Conservation (phyloP, 345 rosid species). For the Eucalyptus cladocalyx region DNA sequence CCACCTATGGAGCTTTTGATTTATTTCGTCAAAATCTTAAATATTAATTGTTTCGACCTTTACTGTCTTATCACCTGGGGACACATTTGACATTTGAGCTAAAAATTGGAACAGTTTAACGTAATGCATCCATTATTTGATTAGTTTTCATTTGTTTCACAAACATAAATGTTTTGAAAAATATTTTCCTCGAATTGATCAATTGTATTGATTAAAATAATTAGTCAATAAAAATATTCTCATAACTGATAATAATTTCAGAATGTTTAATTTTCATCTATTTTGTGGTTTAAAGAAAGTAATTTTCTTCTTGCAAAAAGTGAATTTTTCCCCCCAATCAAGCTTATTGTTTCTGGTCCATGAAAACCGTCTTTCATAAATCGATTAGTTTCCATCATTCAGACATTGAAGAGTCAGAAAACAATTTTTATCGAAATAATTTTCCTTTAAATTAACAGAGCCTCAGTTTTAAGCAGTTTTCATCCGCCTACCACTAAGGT, state of each 20-base stretch:
- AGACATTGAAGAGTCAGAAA: neutral
- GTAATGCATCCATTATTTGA: no score
- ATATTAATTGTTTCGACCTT: no score
- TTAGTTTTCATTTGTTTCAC: no score
- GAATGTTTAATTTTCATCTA: neutral
- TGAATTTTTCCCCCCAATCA: neutral
- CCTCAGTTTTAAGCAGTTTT: neutral
- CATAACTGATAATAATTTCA: neutral
- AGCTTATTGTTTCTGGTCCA: neutral
- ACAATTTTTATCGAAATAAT: neutral
- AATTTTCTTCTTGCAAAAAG: neutral
- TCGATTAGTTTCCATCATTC: neutral
- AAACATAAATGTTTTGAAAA: neutral
- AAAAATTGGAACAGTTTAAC: no score
- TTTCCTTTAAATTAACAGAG: neutral
- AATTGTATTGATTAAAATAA: neutral
- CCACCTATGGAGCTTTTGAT: no score
- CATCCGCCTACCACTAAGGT: neutral
- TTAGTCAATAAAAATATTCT: neutral
- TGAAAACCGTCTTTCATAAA: neutral
- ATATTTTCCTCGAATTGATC: neutral
- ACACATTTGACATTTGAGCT: no score
- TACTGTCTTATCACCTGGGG: no score
- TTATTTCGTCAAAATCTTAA: no score
- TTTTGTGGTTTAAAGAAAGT: neutral